phyloP scores from a whole-genome alignment of 345 rosid species.

The Gossypium herbaceum region DNA sequence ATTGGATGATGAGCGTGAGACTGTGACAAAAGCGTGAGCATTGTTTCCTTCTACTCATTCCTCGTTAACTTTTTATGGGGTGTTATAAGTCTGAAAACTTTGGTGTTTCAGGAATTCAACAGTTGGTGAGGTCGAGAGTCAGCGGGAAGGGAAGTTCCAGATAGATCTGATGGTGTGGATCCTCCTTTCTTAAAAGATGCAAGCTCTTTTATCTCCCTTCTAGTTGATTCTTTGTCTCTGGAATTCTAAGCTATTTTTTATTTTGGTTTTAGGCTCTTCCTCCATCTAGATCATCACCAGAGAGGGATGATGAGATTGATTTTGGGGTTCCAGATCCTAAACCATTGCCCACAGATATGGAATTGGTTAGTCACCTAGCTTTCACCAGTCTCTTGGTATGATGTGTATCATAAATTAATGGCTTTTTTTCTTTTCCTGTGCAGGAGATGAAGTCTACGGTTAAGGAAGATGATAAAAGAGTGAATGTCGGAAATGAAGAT shows the following conservation, averaged over 20 bases:
- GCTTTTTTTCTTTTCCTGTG: constrained; percentile 3
- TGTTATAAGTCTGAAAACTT: neutral
- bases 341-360: constrained; percentile 47
- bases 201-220: neutral
- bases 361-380: constrained; percentile 55
- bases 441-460: constrained; percentile 54
- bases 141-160: constrained; percentile 67
- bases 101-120: constrained; percentile 37
- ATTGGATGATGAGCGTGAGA: constrained; percentile 49
- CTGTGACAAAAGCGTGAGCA: constrained; percentile 50
- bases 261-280: constrained; percentile 67
- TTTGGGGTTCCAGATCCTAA: constrained; percentile 60
- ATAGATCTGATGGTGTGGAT: constrained; percentile 96
- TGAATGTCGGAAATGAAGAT: constrained; percentile 35
- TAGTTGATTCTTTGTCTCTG: neutral
- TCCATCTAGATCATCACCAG: constrained; percentile 78
- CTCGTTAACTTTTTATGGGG: neutral
- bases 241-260: neutral
- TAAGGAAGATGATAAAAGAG: constrained; percentile 43
- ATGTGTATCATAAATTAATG: constrained; percentile 15
- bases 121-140: constrained; percentile 39
- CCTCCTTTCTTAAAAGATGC: neutral
- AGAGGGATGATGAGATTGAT: constrained; percentile 65
- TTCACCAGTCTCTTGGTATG: neutral
- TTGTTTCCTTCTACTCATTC: neutral